Base-by-base conservation (phyloP, 176 grass and related monocot genomes). In the Aegilops speltoides region DNA sequence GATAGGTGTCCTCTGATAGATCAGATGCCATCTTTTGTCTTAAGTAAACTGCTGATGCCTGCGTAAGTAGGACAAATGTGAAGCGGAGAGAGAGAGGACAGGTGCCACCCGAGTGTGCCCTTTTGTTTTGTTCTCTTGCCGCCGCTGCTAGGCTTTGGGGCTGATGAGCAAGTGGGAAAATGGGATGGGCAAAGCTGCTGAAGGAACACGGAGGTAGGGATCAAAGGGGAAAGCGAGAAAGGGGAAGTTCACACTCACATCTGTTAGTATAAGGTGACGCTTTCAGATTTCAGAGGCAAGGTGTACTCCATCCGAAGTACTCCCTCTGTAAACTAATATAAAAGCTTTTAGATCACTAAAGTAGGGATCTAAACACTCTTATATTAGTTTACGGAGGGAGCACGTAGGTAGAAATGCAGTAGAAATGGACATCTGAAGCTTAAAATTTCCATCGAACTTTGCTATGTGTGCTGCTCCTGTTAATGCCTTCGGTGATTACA, bases 11-110 rank as follows among this genome's bases (percentile, higher is more conserved):
- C 54, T 60, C 50, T 54, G 48, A 45, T 52, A 45, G 15, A 80
- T 79, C 80, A 84, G 80, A 84, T 87, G 89, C 68, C 48, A 32
- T 80, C 76, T 69, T 84, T 87, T 87, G 76, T 87, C 81, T 76
- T 79, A 16, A 52, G 14, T 79, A 15, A 50, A 14, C 43, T 23
- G 82, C 59, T 2, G 29, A 3, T 22, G 3, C 8, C 24, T 28
- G 64, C 6, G n/a, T 72, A 84, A 84, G 81, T 80, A 87, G 76
- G 89, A 91, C 89, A 87, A 87, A 84, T 81, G 61, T 88, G 68
- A 73, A 91, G 85, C 29, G 2, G 50, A 13, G 76, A 48, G 43
- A 46, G 78, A 14, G 60, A 40, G 62, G 78, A 90, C 84, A 87
- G 80, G 59, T 65, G 15, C 29, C 13, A 24, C 33, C 12, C 40